Evolutionary conservation across 805 yeast species (phyloP), one percentile per base, ranked within the genome.

Genomic region (Starmerella sirachaensis): DNA sequence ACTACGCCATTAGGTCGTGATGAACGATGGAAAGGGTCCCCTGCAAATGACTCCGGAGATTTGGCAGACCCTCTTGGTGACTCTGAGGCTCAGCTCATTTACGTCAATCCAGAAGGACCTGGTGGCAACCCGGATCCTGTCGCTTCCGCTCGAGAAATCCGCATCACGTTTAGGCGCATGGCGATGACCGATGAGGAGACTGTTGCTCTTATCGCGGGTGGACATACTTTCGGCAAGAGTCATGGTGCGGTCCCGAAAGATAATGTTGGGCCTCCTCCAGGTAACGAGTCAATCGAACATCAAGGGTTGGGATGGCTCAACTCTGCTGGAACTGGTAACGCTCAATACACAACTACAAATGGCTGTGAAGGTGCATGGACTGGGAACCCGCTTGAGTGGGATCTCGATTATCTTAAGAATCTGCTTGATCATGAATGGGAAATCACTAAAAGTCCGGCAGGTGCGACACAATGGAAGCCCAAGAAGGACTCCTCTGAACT

Each of bases 91-190:
- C 40, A 35, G n/a, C 35, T 45, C 18, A 45, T 45, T 24, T 45
- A 45, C 35, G 46, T 45, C 27, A 42, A 45, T 43, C 49, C 49
- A n/a, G 47, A 42, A 37, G 47, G 47, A 7, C 49, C 47, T 5
- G 47, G 35, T 13, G 43, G 38, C 9, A 39, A 38, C 39, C 39
- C 48, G 19, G 45, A 31, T 18, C 48, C 48, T 9, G 16, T 5
- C 6, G 29, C 16, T 14, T 45, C 48, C n/a, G 48, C 48, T 1
- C 32, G 19, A 10, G 48, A 45, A 38, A 38, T 45, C n/a, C 45
- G 48, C 18, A 35, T 33, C 27, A 45, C 46, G 8, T 45, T 45
- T 42, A 21, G 32, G 26, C 43, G 48, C 12, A 45, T 45, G 48
- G 48, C 44, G 18, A 45, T 45, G 48, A 29, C 18, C 29, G 48